Evolutionary conservation across 257 asterid genomes (phyloP).

Genomic region (Solanum ahanhuiri): DNA sequence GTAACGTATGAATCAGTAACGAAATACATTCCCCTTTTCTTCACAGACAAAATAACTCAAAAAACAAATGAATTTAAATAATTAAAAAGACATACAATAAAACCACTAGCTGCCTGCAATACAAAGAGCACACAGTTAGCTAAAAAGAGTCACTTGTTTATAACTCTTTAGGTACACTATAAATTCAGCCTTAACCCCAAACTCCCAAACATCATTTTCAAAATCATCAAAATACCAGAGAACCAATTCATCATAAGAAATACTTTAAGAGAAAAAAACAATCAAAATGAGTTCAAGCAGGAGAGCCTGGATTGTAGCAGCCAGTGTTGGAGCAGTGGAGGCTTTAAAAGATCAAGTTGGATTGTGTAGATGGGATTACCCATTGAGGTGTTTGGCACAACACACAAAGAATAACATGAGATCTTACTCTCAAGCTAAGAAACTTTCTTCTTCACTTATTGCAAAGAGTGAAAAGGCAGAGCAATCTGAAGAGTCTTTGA

Average conservation of each 20-base stretch:
- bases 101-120: background rate
- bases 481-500: slow-evolving; percentile 11
- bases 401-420: slow-evolving; percentile 7
- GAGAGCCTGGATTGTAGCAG: slow-evolving; percentile 17
- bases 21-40: background rate
- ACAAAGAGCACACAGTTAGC: background rate
- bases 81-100: background rate
- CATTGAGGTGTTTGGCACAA: background rate
- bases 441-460: background rate
- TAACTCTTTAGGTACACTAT: background rate
- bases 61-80: background rate
- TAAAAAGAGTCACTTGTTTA: background rate
- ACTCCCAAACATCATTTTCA: background rate
- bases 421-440: slow-evolving; percentile 9
- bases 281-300: slow-evolving; percentile 12
- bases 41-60: background rate
- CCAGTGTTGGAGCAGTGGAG: slow-evolving; percentile 11
- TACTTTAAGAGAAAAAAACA: background rate
- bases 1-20: background rate
- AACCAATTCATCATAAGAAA: background rate
- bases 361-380: slow-evolving; percentile 11
- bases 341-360: slow-evolving; percentile 19
- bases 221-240: background rate
- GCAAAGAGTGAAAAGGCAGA: background rate
- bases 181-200: background rate